Evolutionary conservation across 2,329 filamentous ascomycete species (phyloP), one percentile per base, ranked within the genome.

Genomic region (Cyphellophora europaea): DNA sequence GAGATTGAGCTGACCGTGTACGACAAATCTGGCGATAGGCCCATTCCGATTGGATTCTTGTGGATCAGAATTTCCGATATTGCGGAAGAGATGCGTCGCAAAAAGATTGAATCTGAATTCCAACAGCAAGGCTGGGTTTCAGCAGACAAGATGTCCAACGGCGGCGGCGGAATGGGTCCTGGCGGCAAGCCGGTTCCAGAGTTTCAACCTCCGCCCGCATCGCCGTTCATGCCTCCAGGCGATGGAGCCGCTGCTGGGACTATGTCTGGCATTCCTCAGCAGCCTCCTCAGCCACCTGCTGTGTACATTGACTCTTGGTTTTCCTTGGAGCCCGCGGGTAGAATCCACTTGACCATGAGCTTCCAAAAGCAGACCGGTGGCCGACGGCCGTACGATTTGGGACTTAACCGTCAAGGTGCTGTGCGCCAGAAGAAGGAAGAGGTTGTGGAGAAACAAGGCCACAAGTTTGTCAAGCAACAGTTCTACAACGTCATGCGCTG

Each of bases 401-500:
- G 91, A 54, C 77, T 98, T 45, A 86, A 86, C 45, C 83, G 91
- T 56, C 93, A 95, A 65, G 91, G 89, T 53, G 91, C 91, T 45
- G 87, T 98, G 49, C 85, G 91, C 48, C 89, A 98, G 63, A 85
- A 86, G 54, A 98, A 98, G 67, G 91, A 98, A 61, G 88, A 96
- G 53, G 81, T 98, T 4, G 85, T 95, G 64, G 91, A 98, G 65
- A 94, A 95, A 70, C 95, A 94, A 57, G 91, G 91, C 32, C 91
- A 98, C 78, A 98, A 96, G 65, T 98, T 98, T 55, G 81, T 96
- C 37, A 84, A 91, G 54, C 88, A 95, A 58, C 91, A 95, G 59
- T 98, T 98, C 62, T 98, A 96, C 78, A 98, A 96, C 71, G 95
- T 98, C 55, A 98, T 98, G 91, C 89, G 91, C 43, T 98, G 91